A percentile compares a stretch with the other conserved stretches of the same genome.
These are phyloP conservation scores for Pezicula rhizophila DNA, from an alignment of 2,329 filamentous ascomycete species.

Conservation along the genomic window DNA sequence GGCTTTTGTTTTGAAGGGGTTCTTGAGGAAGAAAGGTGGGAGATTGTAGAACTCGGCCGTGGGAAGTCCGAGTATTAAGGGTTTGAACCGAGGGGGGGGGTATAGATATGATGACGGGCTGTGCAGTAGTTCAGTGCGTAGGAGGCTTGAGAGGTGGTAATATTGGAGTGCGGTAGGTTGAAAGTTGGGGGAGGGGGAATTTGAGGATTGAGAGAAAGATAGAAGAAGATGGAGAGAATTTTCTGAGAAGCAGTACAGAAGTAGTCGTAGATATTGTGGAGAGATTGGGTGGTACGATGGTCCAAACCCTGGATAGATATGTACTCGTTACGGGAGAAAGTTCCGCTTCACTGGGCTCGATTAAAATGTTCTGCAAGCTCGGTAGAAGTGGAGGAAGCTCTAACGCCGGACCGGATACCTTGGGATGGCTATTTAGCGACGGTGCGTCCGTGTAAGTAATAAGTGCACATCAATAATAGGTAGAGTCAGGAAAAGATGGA, in stretches of 20 bases:
- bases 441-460: too few relatives aligned
- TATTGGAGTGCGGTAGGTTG: too few relatives aligned
- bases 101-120: too few relatives aligned
- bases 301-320: background rate
- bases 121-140: too few relatives aligned
- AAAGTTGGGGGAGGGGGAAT: background rate
- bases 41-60: background rate
- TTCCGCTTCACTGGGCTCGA: background rate
- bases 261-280: background rate
- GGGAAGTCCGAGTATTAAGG: too few relatives aligned
- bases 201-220: background rate
- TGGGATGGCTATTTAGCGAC: background rate
- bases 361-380: background rate
- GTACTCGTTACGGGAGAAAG: background rate
- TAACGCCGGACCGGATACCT: background rate
- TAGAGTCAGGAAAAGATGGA: too few relatives aligned
- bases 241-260: background rate
- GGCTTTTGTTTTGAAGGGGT: too few relatives aligned
- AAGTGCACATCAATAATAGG: too few relatives aligned
- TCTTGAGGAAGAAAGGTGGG: constrained; percentile 1
- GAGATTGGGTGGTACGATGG: background rate
- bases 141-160: too few relatives aligned
- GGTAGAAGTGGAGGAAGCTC: background rate
- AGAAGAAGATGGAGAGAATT: background rate
- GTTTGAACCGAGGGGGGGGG: too few relatives aligned